phyloP scores from a whole-genome alignment of 2,329 filamentous ascomycete species.

The Fusarium sp. region DNA sequence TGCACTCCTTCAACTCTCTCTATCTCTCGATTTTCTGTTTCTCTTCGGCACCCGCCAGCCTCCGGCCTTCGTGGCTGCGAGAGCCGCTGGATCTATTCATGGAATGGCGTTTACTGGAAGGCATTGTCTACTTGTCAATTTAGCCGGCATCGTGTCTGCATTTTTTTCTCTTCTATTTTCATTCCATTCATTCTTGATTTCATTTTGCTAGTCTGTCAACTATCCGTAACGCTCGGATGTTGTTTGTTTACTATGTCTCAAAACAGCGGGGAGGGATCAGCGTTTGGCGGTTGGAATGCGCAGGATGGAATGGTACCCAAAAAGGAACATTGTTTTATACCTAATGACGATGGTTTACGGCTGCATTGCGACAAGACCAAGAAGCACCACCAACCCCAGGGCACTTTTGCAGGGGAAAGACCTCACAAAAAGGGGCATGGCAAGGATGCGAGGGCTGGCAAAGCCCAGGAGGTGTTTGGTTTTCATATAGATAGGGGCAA shows the following conservation, averaged over 20 bases:
- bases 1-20: constrained; percentile 25
- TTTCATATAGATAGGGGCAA: constrained; percentile 35
- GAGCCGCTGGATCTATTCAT: constrained; percentile 39
- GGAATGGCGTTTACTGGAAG: constrained; percentile 46
- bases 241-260: constrained; percentile 36
- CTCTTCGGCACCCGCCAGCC: constrained; percentile 29
- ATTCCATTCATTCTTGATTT: constrained; percentile 21
- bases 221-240: constrained; percentile 15
- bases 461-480: constrained; percentile 33
- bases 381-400: constrained; percentile 35
- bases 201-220: constrained; percentile 18
- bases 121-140: constrained; percentile 40
- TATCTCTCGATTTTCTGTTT: constrained; percentile 16
- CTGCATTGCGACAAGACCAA: constrained; percentile 45
- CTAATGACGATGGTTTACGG: constrained; percentile 48
- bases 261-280: constrained; percentile 35
- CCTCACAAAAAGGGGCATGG: constrained; percentile 16
- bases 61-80: constrained; percentile 22
- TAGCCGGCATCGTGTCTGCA: constrained; percentile 42
- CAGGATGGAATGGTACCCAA: constrained; percentile 40
- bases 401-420: constrained; percentile 16
- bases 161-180: constrained; percentile 32
- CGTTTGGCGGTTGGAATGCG: constrained; percentile 39
- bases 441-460: constrained; percentile 22
- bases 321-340: constrained; percentile 44